Evolutionary conservation across 2,329 filamentous ascomycete species (phyloP).

Genomic region (Helotiales sp.): DNA sequence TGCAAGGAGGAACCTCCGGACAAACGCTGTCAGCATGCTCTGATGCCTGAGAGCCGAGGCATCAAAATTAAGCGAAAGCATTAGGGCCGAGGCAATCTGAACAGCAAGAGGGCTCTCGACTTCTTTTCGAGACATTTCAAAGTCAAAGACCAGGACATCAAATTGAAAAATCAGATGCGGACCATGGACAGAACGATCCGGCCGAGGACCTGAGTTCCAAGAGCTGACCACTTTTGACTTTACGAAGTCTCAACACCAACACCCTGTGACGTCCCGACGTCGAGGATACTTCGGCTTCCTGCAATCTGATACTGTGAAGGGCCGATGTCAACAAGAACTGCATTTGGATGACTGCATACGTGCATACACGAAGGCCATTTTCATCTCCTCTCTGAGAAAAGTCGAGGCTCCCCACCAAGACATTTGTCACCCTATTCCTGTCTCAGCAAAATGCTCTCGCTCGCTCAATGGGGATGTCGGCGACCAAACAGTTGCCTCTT

Average conservation of each 20-base stretch:
- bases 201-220: not conserved
- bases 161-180: not conserved
- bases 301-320: not conserved
- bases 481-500: constrained; percentile 7
- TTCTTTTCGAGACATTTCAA: not conserved
- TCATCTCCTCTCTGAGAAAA: not conserved
- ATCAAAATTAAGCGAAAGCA: not conserved
- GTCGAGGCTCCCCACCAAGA: not conserved
- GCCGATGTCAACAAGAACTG: constrained; percentile 8
- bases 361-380: constrained; percentile 22
- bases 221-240: not conserved
- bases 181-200: not conserved
- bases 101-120: not conserved
- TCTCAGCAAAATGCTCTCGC: not conserved
- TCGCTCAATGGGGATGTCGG: constrained; percentile 8
- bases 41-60: not conserved
- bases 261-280: not conserved
- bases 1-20: too few species aligned
- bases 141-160: not conserved
- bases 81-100: not conserved
- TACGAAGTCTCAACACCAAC: not conserved
- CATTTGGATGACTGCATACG: constrained; percentile 14
- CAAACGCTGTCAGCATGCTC: not conserved
- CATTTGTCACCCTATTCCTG: not conserved
- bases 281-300: not conserved